Conservation (phyloP, 2,329 filamentous ascomycete species). For the Cytospora schulzeri region DNA sequence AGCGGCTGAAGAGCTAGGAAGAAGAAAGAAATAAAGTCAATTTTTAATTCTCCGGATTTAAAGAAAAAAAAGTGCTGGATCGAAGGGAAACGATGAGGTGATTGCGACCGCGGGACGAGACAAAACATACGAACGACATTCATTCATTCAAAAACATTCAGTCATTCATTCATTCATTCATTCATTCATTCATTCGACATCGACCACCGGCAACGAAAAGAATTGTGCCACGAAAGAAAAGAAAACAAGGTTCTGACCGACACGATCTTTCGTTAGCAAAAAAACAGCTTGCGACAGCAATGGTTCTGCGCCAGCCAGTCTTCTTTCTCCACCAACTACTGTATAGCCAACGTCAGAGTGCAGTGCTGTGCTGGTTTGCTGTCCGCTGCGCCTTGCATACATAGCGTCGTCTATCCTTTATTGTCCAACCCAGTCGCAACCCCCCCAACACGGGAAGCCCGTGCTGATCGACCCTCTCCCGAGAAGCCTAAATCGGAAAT, state of each 20-base stretch:
- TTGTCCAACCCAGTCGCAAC: slow-evolving; percentile 16
- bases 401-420: slow-evolving; percentile 12
- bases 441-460: slow-evolving; percentile 20
- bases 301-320: slow-evolving; percentile 28
- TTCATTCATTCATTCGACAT: neutral
- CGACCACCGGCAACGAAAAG: neutral
- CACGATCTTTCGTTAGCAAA: slow-evolving; percentile 5
- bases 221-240: neutral
- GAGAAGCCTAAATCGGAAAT: slow-evolving; percentile 18
- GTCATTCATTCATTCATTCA: no score
- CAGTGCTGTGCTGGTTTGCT: slow-evolving; percentile 18
- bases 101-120: slow-evolving; percentile 2
- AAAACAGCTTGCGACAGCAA: slow-evolving; percentile 26
- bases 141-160: no score
- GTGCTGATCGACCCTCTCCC: slow-evolving; percentile 16
- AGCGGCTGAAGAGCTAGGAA: slow-evolving; percentile 23
- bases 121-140: neutral
- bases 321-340: slow-evolving; percentile 23
- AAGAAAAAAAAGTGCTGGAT: slow-evolving; percentile 15
- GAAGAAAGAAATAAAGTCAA: neutral
- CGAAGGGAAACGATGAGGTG: slow-evolving; percentile 17
- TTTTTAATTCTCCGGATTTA: neutral
- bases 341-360: slow-evolving; percentile 1
- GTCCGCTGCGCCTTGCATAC: slow-evolving; percentile 20
- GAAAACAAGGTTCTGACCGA: neutral